Percentiles rank a stretch among this genome's conserved stretches.
These are phyloP conservation scores for Hyaloperonospora arabidopsidis DNA, from an alignment of 352 stramenopile species.

Conservation along the genomic window DNA sequence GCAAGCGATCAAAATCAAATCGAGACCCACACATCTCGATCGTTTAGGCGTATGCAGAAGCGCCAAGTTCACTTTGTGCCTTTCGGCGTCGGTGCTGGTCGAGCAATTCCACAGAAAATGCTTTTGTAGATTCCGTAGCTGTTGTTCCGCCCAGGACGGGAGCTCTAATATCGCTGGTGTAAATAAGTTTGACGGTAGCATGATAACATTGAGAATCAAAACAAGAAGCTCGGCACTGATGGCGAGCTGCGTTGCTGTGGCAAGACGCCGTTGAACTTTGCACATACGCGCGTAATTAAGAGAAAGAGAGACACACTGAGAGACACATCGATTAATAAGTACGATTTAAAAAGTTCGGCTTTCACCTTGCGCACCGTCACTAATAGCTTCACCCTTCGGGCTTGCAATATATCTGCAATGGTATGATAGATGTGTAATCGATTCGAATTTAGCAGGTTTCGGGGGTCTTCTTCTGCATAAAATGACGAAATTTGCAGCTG, in stretches of 20 bases:
- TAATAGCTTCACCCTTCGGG: too few relatives aligned
- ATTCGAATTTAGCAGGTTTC: too few relatives aligned
- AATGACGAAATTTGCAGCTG: too few relatives aligned
- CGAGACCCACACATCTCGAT: too few relatives aligned
- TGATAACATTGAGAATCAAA: not conserved
- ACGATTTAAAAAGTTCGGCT: too few relatives aligned
- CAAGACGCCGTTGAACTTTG: not conserved
- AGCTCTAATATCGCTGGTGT: not conserved
- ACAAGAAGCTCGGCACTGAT: not conserved
- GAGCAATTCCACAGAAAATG: not conserved
- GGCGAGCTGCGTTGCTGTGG: not conserved
- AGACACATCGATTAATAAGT: too few relatives aligned
- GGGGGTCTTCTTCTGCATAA: too few relatives aligned
- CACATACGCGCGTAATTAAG: not conserved
- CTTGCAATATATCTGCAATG: too few relatives aligned
- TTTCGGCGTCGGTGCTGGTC: not conserved
- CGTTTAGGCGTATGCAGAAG: conserved; percentile 21
- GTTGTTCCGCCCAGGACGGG: not conserved
- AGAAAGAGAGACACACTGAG: too few relatives aligned
- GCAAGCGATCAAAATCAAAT: too few relatives aligned
- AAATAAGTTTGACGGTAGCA: not conserved
- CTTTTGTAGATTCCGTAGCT: not conserved
- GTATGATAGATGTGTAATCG: too few relatives aligned
- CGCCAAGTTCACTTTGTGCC: not conserved
- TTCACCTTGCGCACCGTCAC: too few relatives aligned